Percentiles rank a stretch among this genome's conserved stretches.
Evolutionary conservation across 1,284 basidiomycete species (phyloP).

Genomic region (Athelia psychrophila): DNA sequence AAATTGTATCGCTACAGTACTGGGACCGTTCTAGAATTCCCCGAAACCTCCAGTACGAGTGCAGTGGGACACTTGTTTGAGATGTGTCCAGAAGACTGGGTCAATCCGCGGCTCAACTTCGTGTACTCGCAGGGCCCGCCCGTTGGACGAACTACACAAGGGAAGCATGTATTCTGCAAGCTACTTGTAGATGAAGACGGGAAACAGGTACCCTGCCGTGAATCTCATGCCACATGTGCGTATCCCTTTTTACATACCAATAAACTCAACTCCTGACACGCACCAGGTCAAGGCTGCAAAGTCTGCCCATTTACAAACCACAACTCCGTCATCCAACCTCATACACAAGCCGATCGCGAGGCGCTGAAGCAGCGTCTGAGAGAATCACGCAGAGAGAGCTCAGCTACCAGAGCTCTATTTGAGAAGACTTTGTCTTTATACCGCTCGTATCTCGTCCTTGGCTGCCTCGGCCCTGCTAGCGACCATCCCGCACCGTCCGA

Average conservation of each 20-base stretch:
- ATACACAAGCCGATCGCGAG: slow-evolving; percentile 9
- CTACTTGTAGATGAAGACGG: background rate
- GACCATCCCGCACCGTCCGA: background rate
- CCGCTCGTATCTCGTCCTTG: slow-evolving; percentile 2
- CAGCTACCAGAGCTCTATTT: slow-evolving; percentile 7
- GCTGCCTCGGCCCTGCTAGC: slow-evolving; percentile 1
- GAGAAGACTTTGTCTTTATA: slow-evolving; percentile 4
- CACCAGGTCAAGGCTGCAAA: slow-evolving; percentile 17
- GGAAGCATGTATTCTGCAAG: background rate
- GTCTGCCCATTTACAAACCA: slow-evolving; percentile 9
- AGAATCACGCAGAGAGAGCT: slow-evolving; percentile 1
- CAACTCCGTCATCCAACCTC: slow-evolving; percentile 1
- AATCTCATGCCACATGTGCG: background rate
- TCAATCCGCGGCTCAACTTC: slow-evolving; percentile 4
- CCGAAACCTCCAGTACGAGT: slow-evolving; percentile 1
- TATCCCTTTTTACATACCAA: background rate
- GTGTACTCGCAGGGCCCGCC: slow-evolving; percentile 9
- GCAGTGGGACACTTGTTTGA: slow-evolving; percentile 8
- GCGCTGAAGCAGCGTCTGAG: slow-evolving; percentile 5
- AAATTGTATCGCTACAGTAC: background rate
- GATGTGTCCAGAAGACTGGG: slow-evolving; percentile 4
- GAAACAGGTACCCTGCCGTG: background rate
- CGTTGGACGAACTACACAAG: background rate
- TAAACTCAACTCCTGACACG: background rate
- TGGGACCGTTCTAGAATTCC: slow-evolving; percentile 4